phyloP scores from a whole-genome alignment of 2,329 filamentous ascomycete genomes.

The Akanthomyces lecanii region DNA sequence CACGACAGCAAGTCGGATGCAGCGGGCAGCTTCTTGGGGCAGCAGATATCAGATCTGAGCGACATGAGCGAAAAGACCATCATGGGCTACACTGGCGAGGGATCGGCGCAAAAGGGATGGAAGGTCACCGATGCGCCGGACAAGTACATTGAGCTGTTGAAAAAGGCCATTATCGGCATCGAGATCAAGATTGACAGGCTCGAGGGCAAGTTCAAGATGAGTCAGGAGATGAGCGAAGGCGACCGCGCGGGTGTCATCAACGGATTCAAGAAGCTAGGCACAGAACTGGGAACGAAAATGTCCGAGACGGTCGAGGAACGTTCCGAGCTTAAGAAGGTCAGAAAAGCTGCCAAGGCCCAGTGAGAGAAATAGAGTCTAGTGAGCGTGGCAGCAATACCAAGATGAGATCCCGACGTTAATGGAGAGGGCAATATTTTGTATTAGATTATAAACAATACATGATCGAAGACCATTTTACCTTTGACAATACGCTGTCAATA shows the following conservation, averaged over 20 bases:
- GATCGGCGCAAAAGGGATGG: conserved; percentile 42
- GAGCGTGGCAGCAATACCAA: background rate
- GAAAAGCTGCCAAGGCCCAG: conserved; percentile 7
- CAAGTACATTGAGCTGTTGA: conserved; percentile 51
- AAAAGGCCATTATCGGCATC: conserved; percentile 57
- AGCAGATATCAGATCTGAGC: conserved; percentile 51
- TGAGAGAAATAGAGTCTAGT: background rate
- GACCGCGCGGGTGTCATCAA: conserved; percentile 54
- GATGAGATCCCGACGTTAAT: too few species aligned
- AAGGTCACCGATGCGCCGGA: conserved; percentile 53
- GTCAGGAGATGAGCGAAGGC: conserved; percentile 51
- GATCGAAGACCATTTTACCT: too few species aligned
- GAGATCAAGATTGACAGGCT: conserved; percentile 53
- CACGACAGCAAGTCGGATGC: conserved; percentile 44
- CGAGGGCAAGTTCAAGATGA: conserved; percentile 64
- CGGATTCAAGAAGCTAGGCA: conserved; percentile 42
- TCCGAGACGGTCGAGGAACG: conserved; percentile 12
- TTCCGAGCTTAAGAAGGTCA: conserved; percentile 7
- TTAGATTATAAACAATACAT: too few species aligned
- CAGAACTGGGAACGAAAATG: conserved; percentile 8
- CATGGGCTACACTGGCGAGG: conserved; percentile 46
- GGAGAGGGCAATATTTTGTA: too few species aligned
- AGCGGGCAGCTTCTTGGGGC: conserved; percentile 44
- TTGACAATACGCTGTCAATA: too few species aligned
- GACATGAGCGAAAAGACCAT: conserved; percentile 46